Evolutionary conservation across 176 grass and related monocot species (phyloP).

Genomic region (Poa annua): DNA sequence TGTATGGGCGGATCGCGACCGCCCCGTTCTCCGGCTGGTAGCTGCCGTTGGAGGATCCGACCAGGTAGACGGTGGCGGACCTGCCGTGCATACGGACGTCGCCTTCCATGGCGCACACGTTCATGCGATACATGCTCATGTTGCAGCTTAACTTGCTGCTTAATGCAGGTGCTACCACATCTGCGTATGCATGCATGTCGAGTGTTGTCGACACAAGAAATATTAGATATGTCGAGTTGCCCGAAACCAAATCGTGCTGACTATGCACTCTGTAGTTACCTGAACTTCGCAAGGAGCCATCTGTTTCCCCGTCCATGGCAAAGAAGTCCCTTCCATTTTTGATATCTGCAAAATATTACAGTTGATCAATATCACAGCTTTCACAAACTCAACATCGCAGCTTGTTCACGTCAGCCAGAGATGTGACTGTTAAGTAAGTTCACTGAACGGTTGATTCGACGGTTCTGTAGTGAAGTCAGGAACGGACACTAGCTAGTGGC

Average conservation of each 20-base stretch:
- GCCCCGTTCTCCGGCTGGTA: conserved; percentile 21
- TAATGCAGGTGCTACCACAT: not conserved
- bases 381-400: too few species aligned
- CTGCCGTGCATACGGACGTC: conserved; percentile 63
- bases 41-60: conserved; percentile 27
- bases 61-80: conserved; percentile 43
- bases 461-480: not conserved
- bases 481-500: not conserved
- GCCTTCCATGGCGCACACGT: conserved; percentile 64
- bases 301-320: conserved; percentile 8
- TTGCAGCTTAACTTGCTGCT: conserved; percentile 52
- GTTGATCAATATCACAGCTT: not conserved
- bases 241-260: too few species aligned
- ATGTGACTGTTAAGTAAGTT: not conserved
- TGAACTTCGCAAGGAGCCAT: conserved; percentile 30
- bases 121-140: conserved; percentile 34
- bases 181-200: too few species aligned
- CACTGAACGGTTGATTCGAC: not conserved
- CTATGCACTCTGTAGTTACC: not conserved
- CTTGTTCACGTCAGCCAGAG: not conserved
- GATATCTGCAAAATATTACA: conserved; percentile 30
- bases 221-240: too few species aligned
- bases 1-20: conserved; percentile 52
- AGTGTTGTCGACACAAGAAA: too few species aligned
- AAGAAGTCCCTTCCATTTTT: not conserved